A percentile compares a stretch with the other conserved stretches of the same genome.
These are phyloP conservation scores for Penicillium flavigenum DNA, from an alignment of 495 filamentous ascomycete genomes.

Conservation along the genomic window DNA sequence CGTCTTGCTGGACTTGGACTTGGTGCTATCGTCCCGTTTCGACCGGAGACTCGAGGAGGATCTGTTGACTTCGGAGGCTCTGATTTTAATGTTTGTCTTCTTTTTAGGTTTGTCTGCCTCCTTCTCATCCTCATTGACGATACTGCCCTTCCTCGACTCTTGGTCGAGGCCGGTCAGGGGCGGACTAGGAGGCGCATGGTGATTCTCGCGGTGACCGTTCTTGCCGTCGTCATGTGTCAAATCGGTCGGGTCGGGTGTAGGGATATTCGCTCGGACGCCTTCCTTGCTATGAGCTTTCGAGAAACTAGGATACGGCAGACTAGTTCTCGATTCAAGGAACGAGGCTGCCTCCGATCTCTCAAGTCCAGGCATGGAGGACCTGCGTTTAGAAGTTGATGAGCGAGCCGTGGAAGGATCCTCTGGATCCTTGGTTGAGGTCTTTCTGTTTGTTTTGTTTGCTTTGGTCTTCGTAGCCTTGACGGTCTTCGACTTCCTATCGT, in stretches of 20 bases:
- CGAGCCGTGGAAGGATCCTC: slow-evolving; percentile 37
- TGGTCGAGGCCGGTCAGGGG: slow-evolving; percentile 58
- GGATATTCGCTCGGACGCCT: slow-evolving; percentile 65
- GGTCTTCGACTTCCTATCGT: slow-evolving; percentile 35
- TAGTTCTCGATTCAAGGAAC: slow-evolving; percentile 55
- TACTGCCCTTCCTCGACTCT: slow-evolving; percentile 47
- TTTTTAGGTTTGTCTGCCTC: slow-evolving; percentile 36
- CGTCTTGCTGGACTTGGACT: slow-evolving; percentile 41
- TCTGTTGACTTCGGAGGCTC: slow-evolving; percentile 39
- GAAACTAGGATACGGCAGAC: slow-evolving; percentile 79
- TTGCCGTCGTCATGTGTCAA: slow-evolving; percentile 50
- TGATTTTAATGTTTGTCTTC: slow-evolving; percentile 41
- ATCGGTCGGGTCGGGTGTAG: slow-evolving; percentile 79
- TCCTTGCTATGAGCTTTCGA: slow-evolving; percentile 91
- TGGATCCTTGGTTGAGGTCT: slow-evolving; percentile 50
- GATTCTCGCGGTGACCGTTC: slow-evolving; percentile 32
- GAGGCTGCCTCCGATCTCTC: slow-evolving; percentile 45
- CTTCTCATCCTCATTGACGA: slow-evolving; percentile 41
- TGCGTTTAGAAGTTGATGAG: slow-evolving; percentile 44
- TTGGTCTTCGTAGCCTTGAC: slow-evolving; percentile 16
- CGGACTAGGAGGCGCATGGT: slow-evolving; percentile 59
- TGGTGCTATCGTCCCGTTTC: slow-evolving; percentile 35
- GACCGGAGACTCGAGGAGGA: slow-evolving; percentile 46
- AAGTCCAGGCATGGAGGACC: slow-evolving; percentile 52
- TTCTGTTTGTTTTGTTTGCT: slow-evolving; percentile 7